phyloP scores from a whole-genome alignment of 108 stramenopile genomes.

The Skeletonema potamos region DNA sequence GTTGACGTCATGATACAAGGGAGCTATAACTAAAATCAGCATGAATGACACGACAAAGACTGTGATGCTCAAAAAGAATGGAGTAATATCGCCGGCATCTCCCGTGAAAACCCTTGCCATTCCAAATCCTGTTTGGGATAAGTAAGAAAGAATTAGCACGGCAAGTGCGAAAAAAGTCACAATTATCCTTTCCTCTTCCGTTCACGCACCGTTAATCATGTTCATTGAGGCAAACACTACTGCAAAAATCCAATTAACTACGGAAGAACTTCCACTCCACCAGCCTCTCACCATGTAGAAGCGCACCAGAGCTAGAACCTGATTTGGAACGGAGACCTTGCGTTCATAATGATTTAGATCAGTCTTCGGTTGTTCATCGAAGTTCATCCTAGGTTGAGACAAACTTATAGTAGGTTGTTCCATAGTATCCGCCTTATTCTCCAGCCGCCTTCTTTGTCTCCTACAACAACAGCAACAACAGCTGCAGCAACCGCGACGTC shows the following conservation, averaged over 20 bases:
- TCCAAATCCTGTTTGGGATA: conserved; percentile 17
- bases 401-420: neutral
- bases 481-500: conserved; percentile 13
- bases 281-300: conserved; percentile 34
- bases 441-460: neutral
- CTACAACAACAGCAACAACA: conserved; percentile 18
- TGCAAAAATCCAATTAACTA: conserved; percentile 35
- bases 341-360: conserved; percentile 19
- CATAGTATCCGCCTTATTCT: neutral
- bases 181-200: neutral
- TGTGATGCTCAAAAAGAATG: conserved; percentile 10
- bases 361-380: neutral
- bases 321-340: conserved; percentile 29
- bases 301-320: conserved; percentile 25
- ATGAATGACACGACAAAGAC: conserved; percentile 41
- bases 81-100: neutral
- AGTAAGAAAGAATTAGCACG: neutral
- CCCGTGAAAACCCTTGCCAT: neutral
- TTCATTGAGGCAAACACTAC: conserved; percentile 16
- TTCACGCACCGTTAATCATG: conserved; percentile 10
- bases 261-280: conserved; percentile 35
- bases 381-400: neutral
- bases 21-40: conserved; percentile 37
- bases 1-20: conserved; percentile 45
- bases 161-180: neutral